Base-by-base conservation (phyloP, 176 grass and related monocot genomes). In the Elymus sibiricus region DNA sequence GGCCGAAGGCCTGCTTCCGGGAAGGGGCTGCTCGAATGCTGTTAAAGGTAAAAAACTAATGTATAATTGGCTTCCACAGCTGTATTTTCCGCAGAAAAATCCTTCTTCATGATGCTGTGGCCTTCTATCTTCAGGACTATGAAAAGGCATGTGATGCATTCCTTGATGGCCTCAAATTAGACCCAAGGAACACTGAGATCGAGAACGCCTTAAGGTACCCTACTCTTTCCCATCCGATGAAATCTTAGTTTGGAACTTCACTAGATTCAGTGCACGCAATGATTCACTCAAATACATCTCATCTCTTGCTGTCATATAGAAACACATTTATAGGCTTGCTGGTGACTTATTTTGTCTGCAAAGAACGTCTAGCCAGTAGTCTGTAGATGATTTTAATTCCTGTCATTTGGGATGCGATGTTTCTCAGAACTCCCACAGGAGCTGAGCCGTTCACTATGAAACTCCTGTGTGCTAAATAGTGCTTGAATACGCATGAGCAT, bases 21-120 rank as follows among this genome's bases (percentile, higher is more conserved):
- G 22, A 80, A 63, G 91, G 87, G 8, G 49, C 91, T 83, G 87
- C 87, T 84, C 78, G 4, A 37, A 89, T 82, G 78, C 82, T 92
- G 72, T 77, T 92, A 15, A 84, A 87, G 82, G 87, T 90, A 34
- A 14, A 14, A 9, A 39, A 46, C 3, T 11, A 46, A 46, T 14
- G 39, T 74, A 47, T 27, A 46, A 53, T 60, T 59, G 63, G 17
- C 37, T 55, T 67, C 0, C 34, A 28, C 13, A 24, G n/a, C 25
- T 77, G 42, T 28, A 46, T 35, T 61, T 73, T 58, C 32, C 51
- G 6, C 2, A 43, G 19, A 27, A 58, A 74, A 62, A 76, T 37
- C n/a, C 53, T 82, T 43, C 46, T 70, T 80, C 17, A 63, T 88
- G 14, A 46, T 42, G 26, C 39, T 16, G 6, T 47, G 5, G 44